phyloP scores from a whole-genome alignment of 805 yeast genomes.

The Saccharomycopsis capsularis region DNA sequence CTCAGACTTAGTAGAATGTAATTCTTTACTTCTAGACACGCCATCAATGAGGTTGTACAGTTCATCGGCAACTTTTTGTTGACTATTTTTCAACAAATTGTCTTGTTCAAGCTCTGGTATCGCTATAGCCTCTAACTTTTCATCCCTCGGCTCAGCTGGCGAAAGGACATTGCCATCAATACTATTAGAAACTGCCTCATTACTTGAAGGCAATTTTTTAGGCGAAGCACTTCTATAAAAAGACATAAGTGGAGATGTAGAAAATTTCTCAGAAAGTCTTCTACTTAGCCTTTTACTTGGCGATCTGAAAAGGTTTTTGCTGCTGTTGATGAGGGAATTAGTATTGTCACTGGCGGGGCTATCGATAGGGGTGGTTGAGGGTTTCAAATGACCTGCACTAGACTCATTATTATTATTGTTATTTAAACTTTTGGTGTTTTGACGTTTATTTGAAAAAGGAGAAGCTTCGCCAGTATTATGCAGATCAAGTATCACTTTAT shows the following conservation, averaged over 20 bases:
- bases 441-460: too few relatives aligned
- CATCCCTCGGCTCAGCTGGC: not conserved
- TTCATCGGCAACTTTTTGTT: too few relatives aligned
- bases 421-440: too few relatives aligned
- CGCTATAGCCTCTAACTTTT: conserved; percentile 5
- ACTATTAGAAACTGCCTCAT: not conserved
- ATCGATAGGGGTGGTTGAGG: too few relatives aligned
- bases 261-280: conserved; percentile 15
- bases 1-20: not conserved
- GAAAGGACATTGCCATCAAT: not conserved
- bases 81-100: too few relatives aligned
- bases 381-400: too few relatives aligned
- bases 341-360: too few relatives aligned
- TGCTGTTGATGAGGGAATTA: too few relatives aligned
- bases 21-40: not conserved
- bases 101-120: conserved; percentile 7
- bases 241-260: conserved; percentile 8
- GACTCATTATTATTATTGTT: too few relatives aligned
- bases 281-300: conserved; percentile 12
- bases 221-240: conserved; percentile 9
- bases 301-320: conserved; percentile 8
- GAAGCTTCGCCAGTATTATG: too few relatives aligned
- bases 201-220: not conserved
- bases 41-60: too few relatives aligned
- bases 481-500: too few relatives aligned